These are phyloP conservation scores for Arthrobotrys megalospora DNA, from an alignment of 2,329 filamentous ascomycete species.

Conservation along the genomic window DNA sequence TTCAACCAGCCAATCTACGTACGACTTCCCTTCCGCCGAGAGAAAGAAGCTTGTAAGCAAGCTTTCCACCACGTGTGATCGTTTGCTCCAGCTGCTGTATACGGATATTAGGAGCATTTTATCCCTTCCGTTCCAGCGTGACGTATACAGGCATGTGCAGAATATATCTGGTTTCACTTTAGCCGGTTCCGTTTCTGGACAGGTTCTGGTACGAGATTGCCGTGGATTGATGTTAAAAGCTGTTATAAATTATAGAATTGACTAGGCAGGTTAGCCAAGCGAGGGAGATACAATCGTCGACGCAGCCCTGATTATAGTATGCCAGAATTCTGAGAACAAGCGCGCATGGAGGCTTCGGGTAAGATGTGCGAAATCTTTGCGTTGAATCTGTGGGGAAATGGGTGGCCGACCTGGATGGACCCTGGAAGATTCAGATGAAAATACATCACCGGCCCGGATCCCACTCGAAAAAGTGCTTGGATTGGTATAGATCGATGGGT, in stretches of 20 bases:
- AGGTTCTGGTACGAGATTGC: conserved; percentile 44
- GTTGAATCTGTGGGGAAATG: conserved; percentile 60
- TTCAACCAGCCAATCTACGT: conserved; percentile 44
- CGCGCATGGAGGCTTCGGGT: conserved; percentile 30
- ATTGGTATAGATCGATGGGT: conserved; percentile 45
- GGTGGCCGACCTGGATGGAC: conserved; percentile 32
- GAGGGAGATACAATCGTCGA: conserved; percentile 17
- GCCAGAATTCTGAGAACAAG: conserved; percentile 34
- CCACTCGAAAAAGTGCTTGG: conserved; percentile 38
- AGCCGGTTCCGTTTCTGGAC: conserved; percentile 44
- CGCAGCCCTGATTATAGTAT: conserved; percentile 54
- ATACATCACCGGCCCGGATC: conserved; percentile 58
- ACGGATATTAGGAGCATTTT: conserved; percentile 57
- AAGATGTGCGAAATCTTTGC: conserved; percentile 38
- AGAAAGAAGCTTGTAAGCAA: conserved; percentile 29
- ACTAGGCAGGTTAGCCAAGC: conserved; percentile 43
- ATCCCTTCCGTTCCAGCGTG: conserved; percentile 44
- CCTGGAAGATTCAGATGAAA: conserved; percentile 35
- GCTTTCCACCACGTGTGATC: conserved; percentile 48
- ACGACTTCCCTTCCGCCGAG: conserved; percentile 60
- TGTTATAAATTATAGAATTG: conserved; percentile 44
- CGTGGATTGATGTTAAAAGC: conserved; percentile 45
- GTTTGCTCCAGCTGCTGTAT: neutral
- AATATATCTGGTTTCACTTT: conserved; percentile 58
- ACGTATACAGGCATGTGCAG: conserved; percentile 14